Conservation (phyloP, 257 asterid species). For the Solanum pimpinellifolium region DNA sequence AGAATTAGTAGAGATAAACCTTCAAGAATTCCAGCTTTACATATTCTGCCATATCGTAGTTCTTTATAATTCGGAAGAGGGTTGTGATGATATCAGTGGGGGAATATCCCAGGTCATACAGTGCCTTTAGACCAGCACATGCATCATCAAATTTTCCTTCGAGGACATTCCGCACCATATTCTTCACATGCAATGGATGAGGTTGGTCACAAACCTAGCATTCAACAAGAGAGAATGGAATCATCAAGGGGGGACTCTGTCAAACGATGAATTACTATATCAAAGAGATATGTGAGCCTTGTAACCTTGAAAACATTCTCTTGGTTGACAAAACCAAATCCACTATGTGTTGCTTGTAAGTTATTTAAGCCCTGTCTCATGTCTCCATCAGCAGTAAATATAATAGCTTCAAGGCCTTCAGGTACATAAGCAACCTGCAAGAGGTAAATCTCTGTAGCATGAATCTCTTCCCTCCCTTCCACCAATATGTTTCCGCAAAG, state of each 20-base stretch:
- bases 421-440: slow-evolving; percentile 84
- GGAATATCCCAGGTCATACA: slow-evolving; percentile 88
- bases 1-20: slow-evolving; percentile 22
- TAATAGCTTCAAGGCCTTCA: slow-evolving; percentile 95
- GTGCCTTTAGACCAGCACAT: slow-evolving; percentile 82
- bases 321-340: slow-evolving; percentile 91
- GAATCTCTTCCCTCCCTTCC: background rate
- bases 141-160: slow-evolving; percentile 93
- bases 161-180: slow-evolving; percentile 71
- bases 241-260: background rate
- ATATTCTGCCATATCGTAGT: slow-evolving; percentile 89
- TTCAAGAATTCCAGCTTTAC: slow-evolving; percentile 87
- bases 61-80: slow-evolving; percentile 81
- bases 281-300: background rate
- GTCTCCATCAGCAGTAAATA: slow-evolving; percentile 98
- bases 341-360: slow-evolving; percentile 95
- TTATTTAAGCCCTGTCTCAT: slow-evolving; percentile 97
- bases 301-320: slow-evolving; percentile 95
- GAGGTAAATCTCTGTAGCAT: background rate
- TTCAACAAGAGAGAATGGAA: background rate
- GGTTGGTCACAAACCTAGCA: slow-evolving; percentile 96
- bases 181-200: slow-evolving; percentile 93
- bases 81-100: slow-evolving; percentile 98
- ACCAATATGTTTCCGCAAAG: background rate
- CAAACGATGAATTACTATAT: background rate